A percentile compares a stretch with the other conserved stretches of the same genome.
These are phyloP conservation scores for Leccinum broughii DNA, from an alignment of 768 basidiomycete genomes.

Conservation along the genomic window DNA sequence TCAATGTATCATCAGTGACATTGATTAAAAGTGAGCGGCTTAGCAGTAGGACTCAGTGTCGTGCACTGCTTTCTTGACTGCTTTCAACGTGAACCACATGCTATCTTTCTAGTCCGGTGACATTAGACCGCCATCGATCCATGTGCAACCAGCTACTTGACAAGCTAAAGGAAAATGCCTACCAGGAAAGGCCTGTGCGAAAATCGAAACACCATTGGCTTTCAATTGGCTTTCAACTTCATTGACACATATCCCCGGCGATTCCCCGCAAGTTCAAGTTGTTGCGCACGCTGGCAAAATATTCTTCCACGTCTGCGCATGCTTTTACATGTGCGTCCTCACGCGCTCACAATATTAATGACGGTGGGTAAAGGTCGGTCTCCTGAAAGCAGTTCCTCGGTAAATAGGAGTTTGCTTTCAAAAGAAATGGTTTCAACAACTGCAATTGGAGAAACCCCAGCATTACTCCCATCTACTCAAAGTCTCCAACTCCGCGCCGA, in stretches of 20 bases:
- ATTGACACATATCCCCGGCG: background rate
- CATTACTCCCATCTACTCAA: background rate
- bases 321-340: background rate
- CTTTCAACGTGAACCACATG: background rate
- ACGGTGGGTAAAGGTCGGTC: background rate
- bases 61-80: background rate
- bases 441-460: background rate
- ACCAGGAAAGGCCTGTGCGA: background rate
- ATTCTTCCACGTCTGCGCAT: background rate
- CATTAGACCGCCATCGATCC: background rate
- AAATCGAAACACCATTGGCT: background rate
- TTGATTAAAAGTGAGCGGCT: background rate
- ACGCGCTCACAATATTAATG: background rate
- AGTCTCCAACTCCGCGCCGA: background rate
- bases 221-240: background rate
- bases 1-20: background rate
- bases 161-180: background rate
- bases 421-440: background rate
- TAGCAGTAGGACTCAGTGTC: background rate
- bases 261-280: background rate
- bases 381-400: background rate
- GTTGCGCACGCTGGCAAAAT: background rate
- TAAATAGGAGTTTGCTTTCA: background rate
- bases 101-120: background rate
- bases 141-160: background rate